Evolutionary conservation across 306 rosid genomes (phyloP), one percentile per base, ranked within the genome.

Genomic region (Crotalaria pallida): DNA sequence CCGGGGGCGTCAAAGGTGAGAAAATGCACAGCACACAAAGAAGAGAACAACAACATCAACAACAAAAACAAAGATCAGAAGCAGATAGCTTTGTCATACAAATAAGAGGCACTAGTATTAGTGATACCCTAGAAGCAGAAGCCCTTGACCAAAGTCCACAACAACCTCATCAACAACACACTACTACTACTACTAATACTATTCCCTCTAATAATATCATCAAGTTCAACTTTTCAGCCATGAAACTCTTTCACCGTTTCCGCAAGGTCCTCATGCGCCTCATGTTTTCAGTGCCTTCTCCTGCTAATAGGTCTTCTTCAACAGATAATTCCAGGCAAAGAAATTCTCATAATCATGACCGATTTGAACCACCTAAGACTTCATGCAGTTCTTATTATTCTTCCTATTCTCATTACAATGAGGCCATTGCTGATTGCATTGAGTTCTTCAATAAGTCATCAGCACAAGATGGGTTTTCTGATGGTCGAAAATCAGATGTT

Each of bases 381-480:
- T 91, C 97, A 15, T 91, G 96, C 76, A 91, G 96, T 45, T 91
- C 96, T 0, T 84, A 87, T 69, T 91, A 91, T 67, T 88, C 96
- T 0, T 88, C 97, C 5, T 88, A 91, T 36, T 85, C 93, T 2
- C 97, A 91, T 66, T 88, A 88, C 38, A 82, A 87, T 38, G 96
- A 91, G 48, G 97, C 97, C 71, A 85, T 91, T 26, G 75, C 93
- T 0, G 97, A 91, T 19, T 91, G 97, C 79, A 91, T 91, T 26
- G 96, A 91, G 89, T 91, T 91, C 84, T 80, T 91, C 85, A 91
- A 91, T 57, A 88, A 82, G 82, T 90, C 94, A 5, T 90, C 94
- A 5, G 79, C 86, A 0, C 89, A 85, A 66, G 93, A 88, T 3
- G 85, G 70, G 10, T 51, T 77, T 45, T 57, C 81, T 62, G 84